Evolutionary conservation across 345 rosid species (phyloP).

Genomic region (Ceriops decandra): DNA sequence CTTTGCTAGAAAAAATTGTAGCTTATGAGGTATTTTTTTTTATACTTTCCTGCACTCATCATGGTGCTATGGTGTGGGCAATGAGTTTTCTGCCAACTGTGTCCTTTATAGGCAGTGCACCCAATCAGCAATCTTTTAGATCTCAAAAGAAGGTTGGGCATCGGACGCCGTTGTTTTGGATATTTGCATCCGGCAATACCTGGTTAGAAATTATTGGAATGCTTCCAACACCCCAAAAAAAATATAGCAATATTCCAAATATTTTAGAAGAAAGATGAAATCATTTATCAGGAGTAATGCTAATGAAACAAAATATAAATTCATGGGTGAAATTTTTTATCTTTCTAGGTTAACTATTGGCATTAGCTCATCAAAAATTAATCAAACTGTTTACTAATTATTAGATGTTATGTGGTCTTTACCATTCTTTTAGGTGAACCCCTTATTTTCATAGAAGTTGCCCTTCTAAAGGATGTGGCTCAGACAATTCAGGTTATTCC

Average conservation of each 20-base stretch:
- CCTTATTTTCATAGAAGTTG: conserved; percentile 97
- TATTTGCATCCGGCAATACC: conserved; percentile 90
- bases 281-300: not conserved
- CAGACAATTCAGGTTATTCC: conserved; percentile 68
- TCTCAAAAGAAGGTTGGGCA: conserved; percentile 84
- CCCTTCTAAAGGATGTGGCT: conserved; percentile 70
- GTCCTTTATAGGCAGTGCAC: conserved; percentile 71
- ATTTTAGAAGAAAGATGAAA: not conserved
- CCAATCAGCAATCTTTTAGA: conserved; percentile 90
- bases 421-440: conserved; percentile 66
- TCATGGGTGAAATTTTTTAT: not conserved
- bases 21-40: conserved; percentile 67
- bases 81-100: conserved; percentile 3
- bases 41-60: conserved; percentile 1
- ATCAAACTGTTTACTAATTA: conserved; percentile 8
- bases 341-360: not conserved
- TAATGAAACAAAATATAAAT: not conserved
- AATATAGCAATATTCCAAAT: not conserved
- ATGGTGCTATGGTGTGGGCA: not conserved
- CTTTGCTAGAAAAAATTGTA: conserved; percentile 89
- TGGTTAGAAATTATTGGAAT: conserved; percentile 41
- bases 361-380: not conserved
- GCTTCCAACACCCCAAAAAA: not conserved
- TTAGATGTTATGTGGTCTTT: not conserved
- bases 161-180: conserved; percentile 86